A percentile compares a stretch with the other conserved stretches of the same genome.
Evolutionary conservation across 495 filamentous ascomycete genomes (phyloP).

Genomic region (Aspergillus indologenus): DNA sequence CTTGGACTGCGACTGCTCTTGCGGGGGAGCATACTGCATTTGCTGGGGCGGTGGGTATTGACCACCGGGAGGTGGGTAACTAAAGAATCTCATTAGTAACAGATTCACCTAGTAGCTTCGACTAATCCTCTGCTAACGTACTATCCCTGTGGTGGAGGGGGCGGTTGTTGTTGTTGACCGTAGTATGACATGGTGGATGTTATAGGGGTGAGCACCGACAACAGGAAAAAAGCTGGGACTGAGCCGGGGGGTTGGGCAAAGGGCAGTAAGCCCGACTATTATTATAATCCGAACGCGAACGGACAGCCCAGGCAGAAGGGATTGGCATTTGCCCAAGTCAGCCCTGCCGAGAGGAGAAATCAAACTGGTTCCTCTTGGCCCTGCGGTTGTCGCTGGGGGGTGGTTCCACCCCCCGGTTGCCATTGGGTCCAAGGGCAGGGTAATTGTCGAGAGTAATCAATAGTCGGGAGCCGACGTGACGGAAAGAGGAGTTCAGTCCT

Average conservation of each 20-base stretch:
- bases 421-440: constrained; percentile 9
- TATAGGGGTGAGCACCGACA: neutral
- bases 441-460: neutral
- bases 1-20: constrained; percentile 13
- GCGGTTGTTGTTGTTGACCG: constrained; percentile 10
- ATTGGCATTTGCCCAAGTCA: constrained; percentile 5
- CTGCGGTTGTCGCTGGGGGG: constrained; percentile 1
- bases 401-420: constrained; percentile 7
- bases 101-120: neutral
- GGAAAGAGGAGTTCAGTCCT: neutral
- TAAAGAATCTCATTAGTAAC: neutral
- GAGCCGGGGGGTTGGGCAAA: neutral
- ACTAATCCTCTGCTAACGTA: constrained; percentile 1
- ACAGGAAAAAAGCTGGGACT: neutral
- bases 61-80: constrained; percentile 19
- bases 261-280: neutral
- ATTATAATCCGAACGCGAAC: neutral
- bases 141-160: constrained; percentile 18
- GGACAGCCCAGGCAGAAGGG: neutral
- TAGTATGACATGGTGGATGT: constrained; percentile 15
- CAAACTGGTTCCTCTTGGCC: constrained; percentile 14
- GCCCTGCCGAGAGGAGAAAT: constrained; percentile 12
- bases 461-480: neutral
- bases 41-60: constrained; percentile 22
- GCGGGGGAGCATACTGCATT: constrained; percentile 25